A percentile compares a stretch with the other conserved stretches of the same genome.
Conservation (phyloP, 768 basidiomycete species). For the Omphalotus guepiniiformis region DNA sequence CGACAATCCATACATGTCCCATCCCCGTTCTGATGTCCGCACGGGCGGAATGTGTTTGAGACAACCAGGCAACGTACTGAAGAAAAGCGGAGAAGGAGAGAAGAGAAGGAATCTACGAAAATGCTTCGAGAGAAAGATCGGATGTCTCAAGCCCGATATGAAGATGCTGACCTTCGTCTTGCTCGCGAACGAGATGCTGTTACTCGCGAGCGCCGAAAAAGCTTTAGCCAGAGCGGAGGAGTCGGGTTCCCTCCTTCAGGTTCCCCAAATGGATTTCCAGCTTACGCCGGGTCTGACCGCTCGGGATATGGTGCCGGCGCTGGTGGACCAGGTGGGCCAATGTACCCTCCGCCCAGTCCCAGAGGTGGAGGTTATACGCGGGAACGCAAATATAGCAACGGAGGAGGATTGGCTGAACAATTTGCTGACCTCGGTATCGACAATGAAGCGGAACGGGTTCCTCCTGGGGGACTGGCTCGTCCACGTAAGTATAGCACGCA, state of each 20-base stretch:
- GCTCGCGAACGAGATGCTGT: conserved; percentile 54
- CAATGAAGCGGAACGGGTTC: conserved; percentile 30
- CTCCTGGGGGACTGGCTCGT: conserved; percentile 22
- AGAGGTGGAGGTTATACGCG: conserved; percentile 18
- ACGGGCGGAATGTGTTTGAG: neutral
- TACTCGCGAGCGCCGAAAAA: conserved; percentile 48
- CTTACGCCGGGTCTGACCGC: conserved; percentile 15
- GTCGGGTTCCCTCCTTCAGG: conserved; percentile 28
- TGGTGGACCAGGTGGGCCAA: conserved; percentile 21
- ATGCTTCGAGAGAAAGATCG: conserved; percentile 52
- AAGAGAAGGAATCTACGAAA: conserved; percentile 40
- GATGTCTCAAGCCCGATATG: conserved; percentile 26
- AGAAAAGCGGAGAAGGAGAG: conserved; percentile 39
- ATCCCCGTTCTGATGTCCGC: neutral
- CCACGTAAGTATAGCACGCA: conserved; percentile 43
- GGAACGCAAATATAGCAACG: conserved; percentile 31
- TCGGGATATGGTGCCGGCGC: conserved; percentile 20
- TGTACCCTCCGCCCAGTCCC: conserved; percentile 13
- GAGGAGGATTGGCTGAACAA: conserved; percentile 30
- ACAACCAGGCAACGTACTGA: conserved; percentile 42
- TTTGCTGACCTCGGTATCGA: conserved; percentile 39
- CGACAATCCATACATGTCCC: neutral
- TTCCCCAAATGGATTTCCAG: conserved; percentile 9
- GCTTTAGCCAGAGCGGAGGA: conserved; percentile 43
- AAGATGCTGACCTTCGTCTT: conserved; percentile 51